phyloP scores from a whole-genome alignment of 2,329 filamentous ascomycete species.

The Alternaria gaisen region DNA sequence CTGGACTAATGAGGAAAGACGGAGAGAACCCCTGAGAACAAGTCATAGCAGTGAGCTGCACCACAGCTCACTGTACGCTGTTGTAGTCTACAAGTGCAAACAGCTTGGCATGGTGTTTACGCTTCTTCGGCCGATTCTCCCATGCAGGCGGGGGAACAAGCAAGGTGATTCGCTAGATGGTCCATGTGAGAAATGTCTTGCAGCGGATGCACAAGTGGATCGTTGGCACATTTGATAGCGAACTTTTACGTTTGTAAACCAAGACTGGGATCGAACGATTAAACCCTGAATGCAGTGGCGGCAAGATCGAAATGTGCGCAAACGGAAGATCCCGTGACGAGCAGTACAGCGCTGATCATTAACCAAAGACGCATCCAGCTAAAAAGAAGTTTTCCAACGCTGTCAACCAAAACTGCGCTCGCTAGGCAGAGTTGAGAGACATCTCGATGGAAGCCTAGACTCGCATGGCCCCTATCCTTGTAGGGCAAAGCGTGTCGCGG shows the following conservation, averaged over 20 bases:
- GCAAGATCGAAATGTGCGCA: not conserved
- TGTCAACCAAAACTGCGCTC: conserved; percentile 1
- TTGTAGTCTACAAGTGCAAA: not conserved
- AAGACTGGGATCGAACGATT: not conserved
- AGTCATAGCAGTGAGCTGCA: not conserved
- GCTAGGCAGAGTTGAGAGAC: not conserved
- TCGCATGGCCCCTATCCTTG: conserved; percentile 4
- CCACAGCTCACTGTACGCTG: too few relatives aligned
- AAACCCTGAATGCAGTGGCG: not conserved
- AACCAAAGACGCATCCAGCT: not conserved
- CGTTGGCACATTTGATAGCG: conserved; percentile 4
- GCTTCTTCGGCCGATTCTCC: not conserved
- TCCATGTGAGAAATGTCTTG: not conserved
- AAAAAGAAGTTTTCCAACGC: conserved; percentile 4
- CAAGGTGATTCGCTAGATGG: not conserved
- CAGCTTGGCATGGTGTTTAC: not conserved
- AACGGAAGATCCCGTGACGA: not conserved
- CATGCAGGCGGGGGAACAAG: not conserved
- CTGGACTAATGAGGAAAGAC: not conserved
- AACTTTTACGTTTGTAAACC: conserved; percentile 4
- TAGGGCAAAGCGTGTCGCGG: conserved; percentile 8
- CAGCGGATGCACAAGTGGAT: conserved; percentile 7
- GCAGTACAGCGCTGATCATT: not conserved
- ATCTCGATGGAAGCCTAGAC: conserved; percentile 11
- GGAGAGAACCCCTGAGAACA: not conserved